Conservation (phyloP, 768 basidiomycete genomes). For the Podaxis carcinomalis region DNA sequence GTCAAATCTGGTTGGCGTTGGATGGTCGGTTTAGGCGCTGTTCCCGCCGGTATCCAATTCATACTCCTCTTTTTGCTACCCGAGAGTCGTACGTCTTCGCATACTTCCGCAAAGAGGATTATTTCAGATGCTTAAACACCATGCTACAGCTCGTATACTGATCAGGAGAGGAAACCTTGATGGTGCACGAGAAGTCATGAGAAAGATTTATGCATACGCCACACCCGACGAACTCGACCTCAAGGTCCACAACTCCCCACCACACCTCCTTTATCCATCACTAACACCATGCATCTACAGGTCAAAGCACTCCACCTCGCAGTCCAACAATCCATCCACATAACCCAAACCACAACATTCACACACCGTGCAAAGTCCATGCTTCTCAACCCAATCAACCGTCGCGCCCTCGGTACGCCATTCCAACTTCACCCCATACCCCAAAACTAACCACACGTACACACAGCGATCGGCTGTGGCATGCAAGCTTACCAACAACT, state of each 20-base stretch:
- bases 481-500: constrained; percentile 84
- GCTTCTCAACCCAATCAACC: constrained; percentile 51
- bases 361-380: constrained; percentile 51
- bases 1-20: constrained; percentile 69
- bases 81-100: constrained; percentile 62
- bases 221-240: constrained; percentile 59
- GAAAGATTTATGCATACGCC: constrained; percentile 67
- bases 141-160: constrained; percentile 47
- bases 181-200: constrained; percentile 49
- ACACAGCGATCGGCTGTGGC: constrained; percentile 66
- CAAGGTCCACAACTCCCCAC: constrained; percentile 41
- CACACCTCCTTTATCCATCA: background rate
- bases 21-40: constrained; percentile 76
- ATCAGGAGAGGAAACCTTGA: constrained; percentile 50
- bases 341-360: constrained; percentile 60
- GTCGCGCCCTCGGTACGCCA: constrained; percentile 62
- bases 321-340: constrained; percentile 58
- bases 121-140: background rate
- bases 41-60: constrained; percentile 65
- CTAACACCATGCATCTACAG: constrained; percentile 21
- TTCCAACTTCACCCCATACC: background rate
- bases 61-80: constrained; percentile 61
- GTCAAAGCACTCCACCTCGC: constrained; percentile 55
- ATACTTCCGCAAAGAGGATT: background rate
- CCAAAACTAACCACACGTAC: background rate